A percentile compares a stretch with the other conserved stretches of the same genome.
Evolutionary conservation across 2,329 filamentous ascomycete species (phyloP).

Genomic region (Ustulina deusta): DNA sequence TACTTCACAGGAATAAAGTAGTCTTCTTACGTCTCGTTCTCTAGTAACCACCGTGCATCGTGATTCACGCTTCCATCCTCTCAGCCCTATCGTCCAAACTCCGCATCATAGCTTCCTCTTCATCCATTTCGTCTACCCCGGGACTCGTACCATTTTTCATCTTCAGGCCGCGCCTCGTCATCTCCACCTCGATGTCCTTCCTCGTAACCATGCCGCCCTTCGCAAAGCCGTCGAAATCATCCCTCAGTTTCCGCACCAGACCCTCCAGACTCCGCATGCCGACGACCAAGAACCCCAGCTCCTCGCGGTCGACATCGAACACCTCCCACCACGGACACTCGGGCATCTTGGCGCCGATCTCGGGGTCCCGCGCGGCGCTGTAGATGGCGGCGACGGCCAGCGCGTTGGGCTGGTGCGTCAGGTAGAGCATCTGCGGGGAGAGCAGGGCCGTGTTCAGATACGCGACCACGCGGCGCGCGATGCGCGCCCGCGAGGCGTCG

Average conservation of each 20-base stretch:
- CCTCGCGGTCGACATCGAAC: constrained; percentile 94
- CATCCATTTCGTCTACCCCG: constrained; percentile 48
- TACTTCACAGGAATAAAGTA: not conserved
- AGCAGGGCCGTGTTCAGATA: constrained; percentile 89
- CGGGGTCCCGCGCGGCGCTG: constrained; percentile 79
- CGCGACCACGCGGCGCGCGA: constrained; percentile 75
- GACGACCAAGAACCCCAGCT: constrained; percentile 91
- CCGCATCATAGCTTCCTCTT: constrained; percentile 60
- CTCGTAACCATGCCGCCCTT: constrained; percentile 67
- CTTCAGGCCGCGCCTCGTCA: constrained; percentile 64
- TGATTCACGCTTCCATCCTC: constrained; percentile 43
- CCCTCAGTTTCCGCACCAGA: constrained; percentile 71
- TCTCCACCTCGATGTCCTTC: constrained; percentile 68
- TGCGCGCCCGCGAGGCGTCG: constrained; percentile 57
- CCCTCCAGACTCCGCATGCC: constrained; percentile 82
- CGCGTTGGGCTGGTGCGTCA: constrained; percentile 89
- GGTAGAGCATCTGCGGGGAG: constrained; percentile 87
- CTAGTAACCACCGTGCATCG: not conserved
- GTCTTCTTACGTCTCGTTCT: not conserved
- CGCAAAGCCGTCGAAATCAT: constrained; percentile 63
- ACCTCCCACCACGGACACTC: constrained; percentile 96
- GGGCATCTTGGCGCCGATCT: constrained; percentile 77
- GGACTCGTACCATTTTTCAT: constrained; percentile 48
- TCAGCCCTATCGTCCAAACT: constrained; percentile 54
- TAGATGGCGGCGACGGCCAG: constrained; percentile 92